These are phyloP conservation scores for Pseudomassariella vexata DNA, from an alignment of 2,329 filamentous ascomycete species.

Conservation along the genomic window DNA sequence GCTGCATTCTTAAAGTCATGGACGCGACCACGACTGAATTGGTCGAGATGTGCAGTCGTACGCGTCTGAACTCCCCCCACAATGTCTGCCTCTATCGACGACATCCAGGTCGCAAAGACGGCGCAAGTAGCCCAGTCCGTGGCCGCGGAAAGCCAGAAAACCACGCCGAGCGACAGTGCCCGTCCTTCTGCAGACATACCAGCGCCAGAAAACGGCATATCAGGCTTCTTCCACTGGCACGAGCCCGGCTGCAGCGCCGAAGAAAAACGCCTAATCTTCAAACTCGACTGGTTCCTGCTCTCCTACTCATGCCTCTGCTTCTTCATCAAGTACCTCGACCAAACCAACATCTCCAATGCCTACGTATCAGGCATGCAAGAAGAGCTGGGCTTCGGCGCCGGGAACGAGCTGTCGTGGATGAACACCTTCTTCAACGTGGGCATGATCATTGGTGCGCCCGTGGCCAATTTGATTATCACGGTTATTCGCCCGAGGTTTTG, in stretches of 20 bases:
- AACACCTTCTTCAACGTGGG: conserved; percentile 42
- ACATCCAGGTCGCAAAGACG: too few relatives aligned
- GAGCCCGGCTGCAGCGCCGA: conserved; percentile 31
- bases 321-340: conserved; percentile 42
- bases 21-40: too few relatives aligned
- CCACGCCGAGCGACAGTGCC: too few relatives aligned
- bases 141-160: too few relatives aligned
- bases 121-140: too few relatives aligned
- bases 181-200: too few relatives aligned
- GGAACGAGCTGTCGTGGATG: conserved; percentile 38
- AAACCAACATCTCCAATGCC: conserved; percentile 41
- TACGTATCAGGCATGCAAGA: conserved; percentile 42
- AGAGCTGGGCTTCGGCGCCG: conserved; percentile 34
- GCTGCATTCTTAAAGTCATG: too few relatives aligned
- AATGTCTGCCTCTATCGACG: too few relatives aligned
- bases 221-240: conserved; percentile 34
- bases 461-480: conserved; percentile 38
- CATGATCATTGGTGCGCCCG: conserved; percentile 36
- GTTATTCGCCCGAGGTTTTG: conserved; percentile 35
- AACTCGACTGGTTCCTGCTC: conserved; percentile 16
- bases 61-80: too few relatives aligned
- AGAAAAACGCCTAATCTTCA: conserved; percentile 37
- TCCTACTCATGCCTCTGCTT: conserved; percentile 38
- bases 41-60: too few relatives aligned
- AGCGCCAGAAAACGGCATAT: too few relatives aligned